These are phyloP conservation scores for Candida gorgasii DNA, from an alignment of 805 yeast genomes.

Conservation along the genomic window DNA sequence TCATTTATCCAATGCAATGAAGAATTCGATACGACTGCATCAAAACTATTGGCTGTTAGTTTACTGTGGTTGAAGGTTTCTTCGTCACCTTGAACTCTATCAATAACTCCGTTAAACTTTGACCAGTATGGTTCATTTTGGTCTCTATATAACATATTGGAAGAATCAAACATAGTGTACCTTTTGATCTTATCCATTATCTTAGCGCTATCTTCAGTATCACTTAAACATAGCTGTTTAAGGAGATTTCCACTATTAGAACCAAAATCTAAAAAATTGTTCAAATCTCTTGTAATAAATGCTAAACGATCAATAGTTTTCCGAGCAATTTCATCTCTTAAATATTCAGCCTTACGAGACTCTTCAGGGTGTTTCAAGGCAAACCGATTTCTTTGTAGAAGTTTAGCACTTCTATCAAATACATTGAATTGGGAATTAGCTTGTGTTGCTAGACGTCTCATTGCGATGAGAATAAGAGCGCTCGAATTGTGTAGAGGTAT, in stretches of 20 bases:
- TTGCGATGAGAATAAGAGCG: conserved; percentile 1
- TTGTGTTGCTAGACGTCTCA: conserved; percentile 28
- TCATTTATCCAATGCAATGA: conserved; percentile 86
- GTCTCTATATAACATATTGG: conserved; percentile 56
- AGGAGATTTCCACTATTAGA: conserved; percentile 68
- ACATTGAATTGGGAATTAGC: conserved; percentile 35
- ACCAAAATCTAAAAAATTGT: conserved; percentile 68
- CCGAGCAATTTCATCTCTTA: conserved; percentile 71
- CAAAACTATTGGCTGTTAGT: conserved; percentile 47
- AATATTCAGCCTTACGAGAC: conserved; percentile 64
- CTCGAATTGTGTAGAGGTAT: too few relatives aligned
- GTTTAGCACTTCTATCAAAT: conserved; percentile 65
- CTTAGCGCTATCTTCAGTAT: conserved; percentile 44
- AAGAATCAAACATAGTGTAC: conserved; percentile 68
- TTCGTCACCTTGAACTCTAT: conserved; percentile 65
- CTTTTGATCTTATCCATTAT: conserved; percentile 57
- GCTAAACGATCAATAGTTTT: conserved; percentile 75
- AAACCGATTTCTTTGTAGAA: conserved; percentile 58
- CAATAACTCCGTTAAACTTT: conserved; percentile 43
- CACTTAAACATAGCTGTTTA: conserved; percentile 34
- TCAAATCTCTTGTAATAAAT: conserved; percentile 65
- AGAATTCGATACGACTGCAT: conserved; percentile 72
- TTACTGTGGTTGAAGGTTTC: conserved; percentile 52
- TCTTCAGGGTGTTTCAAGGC: conserved; percentile 43
- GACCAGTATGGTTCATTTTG: conserved; percentile 39